Conservation (phyloP, 805 yeast genomes). For the Candida michaelii region DNA sequence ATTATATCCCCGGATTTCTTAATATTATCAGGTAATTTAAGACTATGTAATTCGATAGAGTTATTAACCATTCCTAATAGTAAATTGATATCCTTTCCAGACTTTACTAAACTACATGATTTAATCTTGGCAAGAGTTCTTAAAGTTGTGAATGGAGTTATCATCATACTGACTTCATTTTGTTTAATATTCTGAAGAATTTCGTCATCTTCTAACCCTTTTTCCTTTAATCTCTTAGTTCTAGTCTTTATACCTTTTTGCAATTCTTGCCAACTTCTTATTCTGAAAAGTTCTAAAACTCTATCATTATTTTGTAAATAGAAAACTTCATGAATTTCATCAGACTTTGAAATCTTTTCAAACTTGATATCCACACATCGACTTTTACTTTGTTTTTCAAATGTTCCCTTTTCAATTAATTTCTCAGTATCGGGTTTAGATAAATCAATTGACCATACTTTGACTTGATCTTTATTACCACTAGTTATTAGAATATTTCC, state of each 20-base stretch:
- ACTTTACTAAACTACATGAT: constrained; percentile 62
- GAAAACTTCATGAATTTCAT: constrained; percentile 49
- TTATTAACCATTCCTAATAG: constrained; percentile 70
- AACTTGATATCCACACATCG: constrained; percentile 65
- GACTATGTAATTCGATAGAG: constrained; percentile 65
- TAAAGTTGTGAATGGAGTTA: constrained; percentile 67
- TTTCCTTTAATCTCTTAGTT: constrained; percentile 73
- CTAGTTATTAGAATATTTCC: constrained; percentile 59
- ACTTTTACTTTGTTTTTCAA: constrained; percentile 75
- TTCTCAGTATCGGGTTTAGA: constrained; percentile 50
- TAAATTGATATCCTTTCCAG: constrained; percentile 52
- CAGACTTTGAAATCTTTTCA: constrained; percentile 24
- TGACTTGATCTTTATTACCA: constrained; percentile 78
- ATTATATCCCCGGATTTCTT: constrained; percentile 49
- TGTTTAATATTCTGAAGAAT: constrained; percentile 43
- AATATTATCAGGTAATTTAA: constrained; percentile 55
- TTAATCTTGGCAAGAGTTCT: constrained; percentile 66
- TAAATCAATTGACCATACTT: constrained; percentile 77
- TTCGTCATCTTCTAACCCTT: constrained; percentile 60
- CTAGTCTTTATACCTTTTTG: constrained; percentile 74
- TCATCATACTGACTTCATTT: constrained; percentile 54
- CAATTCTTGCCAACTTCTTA: constrained; percentile 75
- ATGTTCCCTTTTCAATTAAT: constrained; percentile 53
- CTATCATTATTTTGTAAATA: constrained; percentile 78
- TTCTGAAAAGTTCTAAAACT: constrained; percentile 75